Evolutionary conservation across 345 rosid genomes (phyloP), one percentile per base, ranked within the genome.

Genomic region (Melaleuca quinquenervia): DNA sequence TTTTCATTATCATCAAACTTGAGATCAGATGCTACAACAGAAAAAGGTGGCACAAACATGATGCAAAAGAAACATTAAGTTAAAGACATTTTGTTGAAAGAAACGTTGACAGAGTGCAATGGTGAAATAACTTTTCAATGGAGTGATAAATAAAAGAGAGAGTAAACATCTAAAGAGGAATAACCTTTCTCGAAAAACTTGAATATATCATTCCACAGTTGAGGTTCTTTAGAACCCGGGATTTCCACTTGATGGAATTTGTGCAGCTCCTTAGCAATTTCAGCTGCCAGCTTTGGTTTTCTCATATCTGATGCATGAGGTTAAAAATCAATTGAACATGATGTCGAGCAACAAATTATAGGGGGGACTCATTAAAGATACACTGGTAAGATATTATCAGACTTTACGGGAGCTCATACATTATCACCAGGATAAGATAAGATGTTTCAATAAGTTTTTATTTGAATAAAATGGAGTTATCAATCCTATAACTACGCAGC

Each of bases 171-270:
- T 83, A 50, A 18, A 52, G 24, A 18, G 80, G 80, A 49, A 56
- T 82, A 60, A 96, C 99, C 99, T 89, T 91, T 97, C 87, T 93
- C 98, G 87, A 89, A 95, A 88, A 97, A 96, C 93, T 93, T 96
- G 88, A 92, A 91, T 84, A 97, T 90, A 62, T 96, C 99, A 88
- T 90, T 89, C 99, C 99, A 97, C 27, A 96, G 91, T 88, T 97
- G 98, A 88, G 99, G 98, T 87, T 95, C 99, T 90, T 93, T 93
- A 88, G 95, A 93, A 56, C 99, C 98, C 20, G 99, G 96, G 86
- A 97, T 92, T 85, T 94, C 94, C 86, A 95, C 98, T 87, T 89
- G 87, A 90, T 97, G 98, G 91, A 96, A 97, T 88, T 85, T 94
- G 32, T 80, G 92, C 87, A 97, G 95, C 86, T 97, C 91, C 91